A percentile compares a stretch with the other conserved stretches of the same genome.
These are phyloP conservation scores for Pyrenula massariospora DNA, from an alignment of 495 filamentous ascomycete species.

Conservation along the genomic window DNA sequence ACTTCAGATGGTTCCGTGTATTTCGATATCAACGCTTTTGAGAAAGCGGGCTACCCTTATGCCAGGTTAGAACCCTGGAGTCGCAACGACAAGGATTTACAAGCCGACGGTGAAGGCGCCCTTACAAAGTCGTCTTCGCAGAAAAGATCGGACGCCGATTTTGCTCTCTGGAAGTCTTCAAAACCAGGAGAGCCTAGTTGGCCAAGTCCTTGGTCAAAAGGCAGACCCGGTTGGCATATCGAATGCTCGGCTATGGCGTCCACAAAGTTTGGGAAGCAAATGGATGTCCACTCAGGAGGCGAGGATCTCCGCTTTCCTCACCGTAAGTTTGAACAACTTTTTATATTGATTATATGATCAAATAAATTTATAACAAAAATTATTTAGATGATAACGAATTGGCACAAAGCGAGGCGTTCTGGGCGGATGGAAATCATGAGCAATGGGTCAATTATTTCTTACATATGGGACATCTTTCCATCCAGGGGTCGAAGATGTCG, in stretches of 20 bases:
- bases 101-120: slow-evolving; percentile 84
- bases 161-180: slow-evolving; percentile 89
- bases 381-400: slow-evolving; percentile 63
- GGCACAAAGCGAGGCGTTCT: slow-evolving; percentile 90
- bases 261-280: slow-evolving; percentile 62
- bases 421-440: slow-evolving; percentile 32
- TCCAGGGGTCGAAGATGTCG: slow-evolving; percentile 87
- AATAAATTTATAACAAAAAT: background rate
- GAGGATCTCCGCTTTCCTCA: slow-evolving; percentile 92
- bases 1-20: slow-evolving; percentile 82
- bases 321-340: no score
- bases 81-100: slow-evolving; percentile 65
- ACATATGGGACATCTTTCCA: slow-evolving; percentile 90
- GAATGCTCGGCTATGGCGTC: slow-evolving; percentile 97
- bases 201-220: slow-evolving; percentile 75
- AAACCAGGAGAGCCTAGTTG: slow-evolving; percentile 90
- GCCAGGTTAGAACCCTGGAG: slow-evolving; percentile 81
- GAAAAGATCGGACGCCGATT: slow-evolving; percentile 69
- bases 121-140: slow-evolving; percentile 53
- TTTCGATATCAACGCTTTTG: slow-evolving; percentile 84
- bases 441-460: slow-evolving; percentile 96
- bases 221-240: slow-evolving; percentile 93
- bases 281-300: slow-evolving; percentile 92
- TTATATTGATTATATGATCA: background rate
- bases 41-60: slow-evolving; percentile 71